These are phyloP conservation scores for Coemansia sp. DNA, from an alignment of 192 early-diverging fungal genomes.

Conservation along the genomic window DNA sequence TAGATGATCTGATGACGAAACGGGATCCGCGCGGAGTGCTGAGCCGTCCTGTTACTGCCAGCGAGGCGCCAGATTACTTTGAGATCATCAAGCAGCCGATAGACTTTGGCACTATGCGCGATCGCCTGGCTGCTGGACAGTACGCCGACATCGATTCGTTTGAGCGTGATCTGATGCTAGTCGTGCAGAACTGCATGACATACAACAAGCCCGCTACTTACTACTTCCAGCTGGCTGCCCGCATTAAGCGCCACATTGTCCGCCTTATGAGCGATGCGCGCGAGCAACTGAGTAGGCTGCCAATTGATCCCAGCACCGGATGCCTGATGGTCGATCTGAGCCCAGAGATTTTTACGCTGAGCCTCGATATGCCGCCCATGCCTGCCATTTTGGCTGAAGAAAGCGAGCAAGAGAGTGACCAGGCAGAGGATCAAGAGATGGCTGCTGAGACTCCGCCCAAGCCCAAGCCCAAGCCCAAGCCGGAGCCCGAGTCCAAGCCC, in stretches of 20 bases:
- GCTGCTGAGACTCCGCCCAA: not conserved
- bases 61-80: constrained; percentile 75
- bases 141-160: constrained; percentile 64
- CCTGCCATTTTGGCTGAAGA: constrained; percentile 1
- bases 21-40: constrained; percentile 74
- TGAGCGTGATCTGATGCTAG: constrained; percentile 48
- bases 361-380: constrained; percentile 6
- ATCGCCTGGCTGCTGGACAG: constrained; percentile 55
- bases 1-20: constrained; percentile 65
- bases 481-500: not conserved
- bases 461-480: not conserved
- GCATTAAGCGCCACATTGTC: constrained; percentile 29
- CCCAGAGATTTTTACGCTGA: constrained; percentile 29
- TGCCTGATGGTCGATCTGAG: constrained; percentile 23
- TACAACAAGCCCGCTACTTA: constrained; percentile 53
- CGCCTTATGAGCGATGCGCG: constrained; percentile 22
- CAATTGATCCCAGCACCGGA: constrained; percentile 38
- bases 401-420: not conserved
- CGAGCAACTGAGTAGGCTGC: constrained; percentile 6
- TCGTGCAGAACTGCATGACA: constrained; percentile 41
- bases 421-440: not conserved
- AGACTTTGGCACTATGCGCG: constrained; percentile 67
- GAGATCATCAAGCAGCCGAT: constrained; percentile 70
- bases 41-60: constrained; percentile 62
- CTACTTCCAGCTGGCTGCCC: constrained; percentile 39